Evolutionary conservation across 1,284 basidiomycete genomes (phyloP).

Genomic region (Boletus subluridellus): DNA sequence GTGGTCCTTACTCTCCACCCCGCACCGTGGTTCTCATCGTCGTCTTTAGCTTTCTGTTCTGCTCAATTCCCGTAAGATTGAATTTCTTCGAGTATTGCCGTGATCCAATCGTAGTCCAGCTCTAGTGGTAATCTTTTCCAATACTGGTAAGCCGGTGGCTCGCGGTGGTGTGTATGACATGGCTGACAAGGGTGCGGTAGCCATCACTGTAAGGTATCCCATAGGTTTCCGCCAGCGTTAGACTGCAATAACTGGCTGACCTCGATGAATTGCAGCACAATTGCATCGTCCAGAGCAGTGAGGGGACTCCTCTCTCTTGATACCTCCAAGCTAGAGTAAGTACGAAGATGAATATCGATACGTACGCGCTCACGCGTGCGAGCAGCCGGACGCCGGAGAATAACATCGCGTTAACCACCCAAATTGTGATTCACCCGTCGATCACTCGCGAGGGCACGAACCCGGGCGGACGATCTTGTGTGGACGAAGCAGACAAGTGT

Average conservation of each 20-base stretch:
- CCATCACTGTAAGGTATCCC: slow-evolving; percentile 13
- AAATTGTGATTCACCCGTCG: slow-evolving; percentile 7
- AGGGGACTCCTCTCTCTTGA: slow-evolving; percentile 9
- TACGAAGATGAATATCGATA: not conserved
- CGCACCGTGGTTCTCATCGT: not conserved
- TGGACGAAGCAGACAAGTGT: not conserved
- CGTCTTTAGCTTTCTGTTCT: slow-evolving; percentile 8
- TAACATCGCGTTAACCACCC: slow-evolving; percentile 13
- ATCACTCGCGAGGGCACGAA: not conserved
- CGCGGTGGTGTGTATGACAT: not conserved
- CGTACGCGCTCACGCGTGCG: not conserved
- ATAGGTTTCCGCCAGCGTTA: not conserved
- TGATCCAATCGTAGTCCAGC: slow-evolving; percentile 2
- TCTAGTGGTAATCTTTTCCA: not conserved
- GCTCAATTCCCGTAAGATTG: slow-evolving; percentile 5
- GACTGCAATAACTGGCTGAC: not conserved
- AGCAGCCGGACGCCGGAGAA: not conserved
- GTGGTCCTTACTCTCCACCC: not conserved
- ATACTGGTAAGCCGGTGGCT: slow-evolving; percentile 4
- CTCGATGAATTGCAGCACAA: slow-evolving; percentile 4
- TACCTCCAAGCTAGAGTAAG: not conserved
- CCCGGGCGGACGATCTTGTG: too few species aligned
- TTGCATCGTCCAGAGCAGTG: slow-evolving; percentile 14
- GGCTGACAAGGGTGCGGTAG: slow-evolving; percentile 8
- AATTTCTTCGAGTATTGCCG: not conserved